Evolutionary conservation across 345 rosid species (phyloP), one percentile per base, ranked within the genome.

Genomic region (Lepidium africanum): DNA sequence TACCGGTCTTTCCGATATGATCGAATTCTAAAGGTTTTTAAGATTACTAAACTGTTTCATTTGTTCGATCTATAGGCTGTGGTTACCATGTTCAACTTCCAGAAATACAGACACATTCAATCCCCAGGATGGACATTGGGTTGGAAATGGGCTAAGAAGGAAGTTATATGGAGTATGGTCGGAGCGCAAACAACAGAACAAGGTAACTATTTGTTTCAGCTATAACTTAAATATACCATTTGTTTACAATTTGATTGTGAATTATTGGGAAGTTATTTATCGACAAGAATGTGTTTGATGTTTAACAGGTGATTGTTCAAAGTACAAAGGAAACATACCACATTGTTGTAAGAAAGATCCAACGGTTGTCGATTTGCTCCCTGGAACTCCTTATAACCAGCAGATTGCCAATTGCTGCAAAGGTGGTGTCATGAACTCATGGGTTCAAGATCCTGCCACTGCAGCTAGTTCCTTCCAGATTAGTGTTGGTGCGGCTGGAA

Each of bases 361-460:
- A 19, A 85, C 84, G 0, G 87, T 88, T 35, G 91, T 93, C 11
- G 98, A 93, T 75, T 78, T 93, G 60, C 76, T 91, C 65, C 98
- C 98, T 0, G 97, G 97, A 61, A 82, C 89, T 70, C 88, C 92
- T 40, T 88, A 86, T 79, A 93, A 87, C 53, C 90, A 81, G 77
- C 96, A 94, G 85, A 80, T 85, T 56, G 92, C 95, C 1, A 94
- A 94, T 48, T 94, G 99, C 76, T 94, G 99, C 75, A 91, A 83
- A 76, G 99, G 95, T 0, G 99, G 99, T 12, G 89, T 91, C 3
- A 16, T 94, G 39, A 91, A 75, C 67, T 94, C 99, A 5, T 83
- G 86, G 95, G 87, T 64, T 12, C 97, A 91, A 73, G 97, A 90
- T 67, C 87, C 89, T 21, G 69, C 68, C 53, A 85, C 72, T 65